These are phyloP conservation scores for Neocucurbitaria cava DNA, from an alignment of 2,329 filamentous ascomycete genomes.

Conservation along the genomic window DNA sequence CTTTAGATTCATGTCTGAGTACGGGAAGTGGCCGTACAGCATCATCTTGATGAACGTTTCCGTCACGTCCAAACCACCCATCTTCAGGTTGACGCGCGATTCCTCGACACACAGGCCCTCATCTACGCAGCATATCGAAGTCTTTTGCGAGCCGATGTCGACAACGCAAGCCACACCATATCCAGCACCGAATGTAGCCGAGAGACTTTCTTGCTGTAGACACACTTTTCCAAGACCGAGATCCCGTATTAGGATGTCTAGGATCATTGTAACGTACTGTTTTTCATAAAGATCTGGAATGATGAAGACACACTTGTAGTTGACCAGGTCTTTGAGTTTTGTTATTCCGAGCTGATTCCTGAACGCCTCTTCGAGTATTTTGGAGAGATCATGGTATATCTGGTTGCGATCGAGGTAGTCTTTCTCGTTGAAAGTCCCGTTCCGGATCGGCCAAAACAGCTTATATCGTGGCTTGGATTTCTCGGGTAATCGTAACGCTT, in stretches of 20 bases:
- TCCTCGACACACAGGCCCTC: slow-evolving; percentile 95
- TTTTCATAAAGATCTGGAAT: slow-evolving; percentile 98
- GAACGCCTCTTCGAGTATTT: slow-evolving; percentile 85
- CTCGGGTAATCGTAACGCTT: slow-evolving; percentile 87
- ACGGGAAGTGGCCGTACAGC: slow-evolving; percentile 94
- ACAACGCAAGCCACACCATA: slow-evolving; percentile 95
- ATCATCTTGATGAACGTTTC: slow-evolving; percentile 98
- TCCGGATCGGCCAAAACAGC: slow-evolving; percentile 87
- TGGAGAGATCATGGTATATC: slow-evolving; percentile 85
- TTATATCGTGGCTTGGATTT: slow-evolving; percentile 88
- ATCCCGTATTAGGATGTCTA: slow-evolving; percentile 86
- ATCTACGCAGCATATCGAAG: slow-evolving; percentile 94
- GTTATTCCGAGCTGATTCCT: slow-evolving; percentile 81
- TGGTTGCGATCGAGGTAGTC: slow-evolving; percentile 83
- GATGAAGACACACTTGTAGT: slow-evolving; percentile 96
- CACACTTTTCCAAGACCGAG: slow-evolving; percentile 89
- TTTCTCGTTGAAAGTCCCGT: slow-evolving; percentile 88
- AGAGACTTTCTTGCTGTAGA: slow-evolving; percentile 95
- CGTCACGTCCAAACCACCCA: slow-evolving; percentile 89
- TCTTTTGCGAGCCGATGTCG: slow-evolving; percentile 96
- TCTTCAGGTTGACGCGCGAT: slow-evolving; percentile 93
- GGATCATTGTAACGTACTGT: slow-evolving; percentile 81
- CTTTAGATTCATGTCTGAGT: slow-evolving; percentile 89
- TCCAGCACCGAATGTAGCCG: slow-evolving; percentile 92
- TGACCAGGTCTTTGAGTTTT: slow-evolving; percentile 79